Conservation (phyloP, 73 alveolate species). For the Paramecium primaurelia region DNA sequence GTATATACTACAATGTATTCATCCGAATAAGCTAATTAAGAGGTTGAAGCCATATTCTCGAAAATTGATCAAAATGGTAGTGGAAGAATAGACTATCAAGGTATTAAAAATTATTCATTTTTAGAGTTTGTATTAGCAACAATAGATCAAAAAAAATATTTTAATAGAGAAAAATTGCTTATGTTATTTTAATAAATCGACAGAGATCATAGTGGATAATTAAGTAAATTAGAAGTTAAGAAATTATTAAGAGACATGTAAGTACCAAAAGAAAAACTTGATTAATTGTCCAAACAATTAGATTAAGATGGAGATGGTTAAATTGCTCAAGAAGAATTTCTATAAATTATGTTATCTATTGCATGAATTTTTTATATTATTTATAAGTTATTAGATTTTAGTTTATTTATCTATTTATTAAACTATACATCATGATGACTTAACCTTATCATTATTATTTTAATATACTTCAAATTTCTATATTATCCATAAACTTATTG, state of each 20-base stretch:
- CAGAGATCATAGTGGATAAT: slow-evolving; percentile 46
- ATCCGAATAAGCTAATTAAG: not conserved
- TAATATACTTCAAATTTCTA: not conserved
- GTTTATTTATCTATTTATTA: not conserved
- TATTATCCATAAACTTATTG: not conserved
- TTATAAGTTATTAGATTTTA: not conserved
- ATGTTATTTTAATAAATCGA: not conserved
- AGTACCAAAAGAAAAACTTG: not conserved
- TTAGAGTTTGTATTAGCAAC: not conserved
- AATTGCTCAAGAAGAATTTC: not conserved
- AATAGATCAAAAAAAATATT: not conserved
- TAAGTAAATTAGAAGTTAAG: not conserved
- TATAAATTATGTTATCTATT: slow-evolving; percentile 2
- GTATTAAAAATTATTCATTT: not conserved
- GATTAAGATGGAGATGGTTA: slow-evolving; percentile 46
- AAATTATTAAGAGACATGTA: slow-evolving; percentile 39
- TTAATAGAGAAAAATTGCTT: not conserved
- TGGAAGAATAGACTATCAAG: slow-evolving; percentile 21
- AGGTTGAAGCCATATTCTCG: not conserved
- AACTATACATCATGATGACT: not conserved
- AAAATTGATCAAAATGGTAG: slow-evolving; percentile 31
- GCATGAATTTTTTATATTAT: not conserved
- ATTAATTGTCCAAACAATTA: not conserved
- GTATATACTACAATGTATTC: not conserved
- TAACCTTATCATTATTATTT: not conserved